These are phyloP conservation scores for Rhynchosporium secalis DNA, from an alignment of 2,329 filamentous ascomycete genomes.

Conservation along the genomic window DNA sequence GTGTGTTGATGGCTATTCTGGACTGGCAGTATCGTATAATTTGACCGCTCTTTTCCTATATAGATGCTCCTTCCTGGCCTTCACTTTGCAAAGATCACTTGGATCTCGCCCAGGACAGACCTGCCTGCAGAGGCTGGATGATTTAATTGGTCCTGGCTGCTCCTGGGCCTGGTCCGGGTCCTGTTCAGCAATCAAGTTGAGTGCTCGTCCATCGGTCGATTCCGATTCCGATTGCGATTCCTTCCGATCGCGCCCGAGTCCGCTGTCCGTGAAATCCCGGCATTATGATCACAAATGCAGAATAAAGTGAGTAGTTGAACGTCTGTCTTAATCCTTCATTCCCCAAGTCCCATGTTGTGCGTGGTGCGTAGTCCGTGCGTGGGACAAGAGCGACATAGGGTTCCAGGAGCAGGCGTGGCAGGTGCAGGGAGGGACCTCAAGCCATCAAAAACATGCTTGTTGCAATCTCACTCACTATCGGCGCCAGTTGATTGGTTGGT, in stretches of 20 bases:
- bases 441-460: slow-evolving; percentile 14
- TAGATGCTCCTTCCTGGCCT: neutral
- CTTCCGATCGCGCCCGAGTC: slow-evolving; percentile 24
- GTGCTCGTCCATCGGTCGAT: slow-evolving; percentile 10
- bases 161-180: too few species aligned
- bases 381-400: slow-evolving; percentile 7
- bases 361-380: neutral
- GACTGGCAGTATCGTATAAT: neutral
- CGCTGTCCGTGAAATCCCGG: slow-evolving; percentile 23
- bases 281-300: slow-evolving; percentile 22
- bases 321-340: too few species aligned
- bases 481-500: slow-evolving; percentile 23
- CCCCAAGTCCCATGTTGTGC: too few species aligned
- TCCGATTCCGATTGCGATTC: slow-evolving; percentile 17
- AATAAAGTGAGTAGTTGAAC: neutral
- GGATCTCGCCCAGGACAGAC: neutral
- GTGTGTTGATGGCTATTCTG: slow-evolving; percentile 1
- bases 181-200: neutral
- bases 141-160: too few species aligned
- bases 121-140: too few species aligned
- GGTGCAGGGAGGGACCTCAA: slow-evolving; percentile 9
- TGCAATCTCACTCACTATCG: slow-evolving; percentile 30
- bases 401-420: neutral
- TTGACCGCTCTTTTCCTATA: slow-evolving; percentile 1
- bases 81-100: slow-evolving; percentile 1